Conservation (phyloP, 1,284 basidiomycete species). For the Cryptococcus sp. region DNA sequence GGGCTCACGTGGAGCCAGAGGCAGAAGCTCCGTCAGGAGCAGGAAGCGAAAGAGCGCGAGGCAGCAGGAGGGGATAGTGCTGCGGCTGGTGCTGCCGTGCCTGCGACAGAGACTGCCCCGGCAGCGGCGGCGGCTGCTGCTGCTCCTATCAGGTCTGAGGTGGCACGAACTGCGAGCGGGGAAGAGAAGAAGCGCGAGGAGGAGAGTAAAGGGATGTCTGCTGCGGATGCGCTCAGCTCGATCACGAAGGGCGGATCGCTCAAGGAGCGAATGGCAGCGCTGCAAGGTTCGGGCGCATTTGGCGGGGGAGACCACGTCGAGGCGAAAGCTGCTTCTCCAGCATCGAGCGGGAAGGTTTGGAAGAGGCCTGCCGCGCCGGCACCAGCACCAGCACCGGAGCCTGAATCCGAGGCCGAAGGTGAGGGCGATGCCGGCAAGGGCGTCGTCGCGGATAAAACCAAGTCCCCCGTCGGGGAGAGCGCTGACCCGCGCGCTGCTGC, state of each 20-base stretch:
- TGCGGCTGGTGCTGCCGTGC: constrained; percentile 11
- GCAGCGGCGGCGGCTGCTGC: constrained; percentile 19
- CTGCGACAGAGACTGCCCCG: constrained; percentile 6
- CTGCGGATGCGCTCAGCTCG: constrained; percentile 75
- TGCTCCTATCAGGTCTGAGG: constrained; percentile 10
- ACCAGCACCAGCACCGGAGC: constrained; percentile 51
- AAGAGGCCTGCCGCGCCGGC: constrained; percentile 55
- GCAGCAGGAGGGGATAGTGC: constrained; percentile 53
- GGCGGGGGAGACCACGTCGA: constrained; percentile 49
- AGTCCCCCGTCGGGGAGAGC: constrained; percentile 34
- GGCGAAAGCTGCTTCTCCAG: constrained; percentile 59
- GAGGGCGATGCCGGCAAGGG: constrained; percentile 39
- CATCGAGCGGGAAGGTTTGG: constrained; percentile 66
- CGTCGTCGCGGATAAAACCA: constrained; percentile 1
- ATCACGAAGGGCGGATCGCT: constrained; percentile 66
- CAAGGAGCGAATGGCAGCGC: constrained; percentile 87
- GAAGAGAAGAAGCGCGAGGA: constrained; percentile 17
- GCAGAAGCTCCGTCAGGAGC: constrained; percentile 47
- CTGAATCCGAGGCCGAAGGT: constrained; percentile 31
- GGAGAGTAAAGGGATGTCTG: constrained; percentile 59
- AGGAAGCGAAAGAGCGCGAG: constrained; percentile 45
- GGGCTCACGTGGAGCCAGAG: constrained; percentile 54
- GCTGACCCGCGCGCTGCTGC: constrained; percentile 22
- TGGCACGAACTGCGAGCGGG: background rate
- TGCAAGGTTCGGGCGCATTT: constrained; percentile 72